Evolutionary conservation across 345 rosid genomes (phyloP).

Genomic region (Rhizophora apiculata): DNA sequence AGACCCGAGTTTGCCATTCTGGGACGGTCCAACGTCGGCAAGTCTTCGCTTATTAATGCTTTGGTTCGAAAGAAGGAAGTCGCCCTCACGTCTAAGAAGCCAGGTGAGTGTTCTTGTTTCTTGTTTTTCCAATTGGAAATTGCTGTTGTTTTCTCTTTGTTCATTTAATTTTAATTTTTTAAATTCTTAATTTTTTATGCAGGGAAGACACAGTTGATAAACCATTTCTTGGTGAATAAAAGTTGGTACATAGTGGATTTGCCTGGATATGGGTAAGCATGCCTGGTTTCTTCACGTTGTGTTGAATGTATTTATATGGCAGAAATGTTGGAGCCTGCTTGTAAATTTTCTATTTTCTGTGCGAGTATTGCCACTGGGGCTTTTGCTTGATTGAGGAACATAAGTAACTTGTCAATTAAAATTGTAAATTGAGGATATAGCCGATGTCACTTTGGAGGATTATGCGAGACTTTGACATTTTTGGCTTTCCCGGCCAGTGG

Average conservation of each 20-base stretch:
- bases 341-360: background rate
- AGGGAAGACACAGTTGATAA: constrained; percentile 96
- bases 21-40: constrained; percentile 94
- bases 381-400: background rate
- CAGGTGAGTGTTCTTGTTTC: constrained; percentile 40
- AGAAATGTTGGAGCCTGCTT: background rate
- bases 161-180: too few relatives aligned
- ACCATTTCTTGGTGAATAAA: constrained; percentile 89
- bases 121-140: background rate
- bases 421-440: background rate
- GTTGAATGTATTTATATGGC: background rate
- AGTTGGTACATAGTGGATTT: constrained; percentile 96
- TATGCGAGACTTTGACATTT: background rate
- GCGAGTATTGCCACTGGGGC: background rate
- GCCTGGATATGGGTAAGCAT: constrained; percentile 90
- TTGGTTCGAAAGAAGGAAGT: constrained; percentile 81
- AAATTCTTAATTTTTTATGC: constrained; percentile 5
- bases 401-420: background rate
- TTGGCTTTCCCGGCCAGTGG: too few relatives aligned
- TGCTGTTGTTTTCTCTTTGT: background rate
- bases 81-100: constrained; percentile 96
- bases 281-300: background rate
- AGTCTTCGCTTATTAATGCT: constrained; percentile 87
- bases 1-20: constrained; percentile 84
- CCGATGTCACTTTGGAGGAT: background rate